phyloP scores from a whole-genome alignment of 768 basidiomycete species.

The Kwoniella newhampshirensis region DNA sequence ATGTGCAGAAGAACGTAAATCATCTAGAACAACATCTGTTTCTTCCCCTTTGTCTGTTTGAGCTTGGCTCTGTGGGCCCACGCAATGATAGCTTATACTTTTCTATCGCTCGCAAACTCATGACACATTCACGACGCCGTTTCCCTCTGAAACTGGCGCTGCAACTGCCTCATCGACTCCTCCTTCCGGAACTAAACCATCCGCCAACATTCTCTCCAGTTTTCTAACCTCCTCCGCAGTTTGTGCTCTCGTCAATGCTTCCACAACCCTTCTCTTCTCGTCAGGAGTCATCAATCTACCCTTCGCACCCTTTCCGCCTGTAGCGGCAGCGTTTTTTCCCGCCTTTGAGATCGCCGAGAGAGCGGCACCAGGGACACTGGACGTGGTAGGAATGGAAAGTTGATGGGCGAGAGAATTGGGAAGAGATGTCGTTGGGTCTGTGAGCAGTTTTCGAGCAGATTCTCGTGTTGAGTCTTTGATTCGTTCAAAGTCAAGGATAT shows the following conservation, averaged over 20 bases:
- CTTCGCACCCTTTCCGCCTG: slow-evolving; percentile 39
- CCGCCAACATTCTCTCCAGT: slow-evolving; percentile 53
- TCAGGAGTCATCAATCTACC: slow-evolving; percentile 53
- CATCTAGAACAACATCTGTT: not conserved
- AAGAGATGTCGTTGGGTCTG: slow-evolving; percentile 36
- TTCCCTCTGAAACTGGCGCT: not conserved
- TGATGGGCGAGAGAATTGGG: slow-evolving; percentile 51
- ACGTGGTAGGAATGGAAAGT: slow-evolving; percentile 40
- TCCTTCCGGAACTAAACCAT: slow-evolving; percentile 52
- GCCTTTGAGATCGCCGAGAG: slow-evolving; percentile 9
- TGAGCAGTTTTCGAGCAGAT: slow-evolving; percentile 41
- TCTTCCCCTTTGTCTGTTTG: no score
- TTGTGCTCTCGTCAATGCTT: slow-evolving; percentile 49
- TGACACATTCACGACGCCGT: not conserved
- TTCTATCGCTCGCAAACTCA: no score
- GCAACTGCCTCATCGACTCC: slow-evolving; percentile 16
- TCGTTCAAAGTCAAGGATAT: slow-evolving; percentile 52
- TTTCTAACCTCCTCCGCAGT: slow-evolving; percentile 51
- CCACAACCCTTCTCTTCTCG: slow-evolving; percentile 51
- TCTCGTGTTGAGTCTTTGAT: slow-evolving; percentile 52
- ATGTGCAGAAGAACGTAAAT: slow-evolving; percentile 4
- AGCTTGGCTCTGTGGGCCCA: no score
- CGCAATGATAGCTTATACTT: no score
- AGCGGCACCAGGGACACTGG: slow-evolving; percentile 25
- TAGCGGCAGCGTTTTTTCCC: slow-evolving; percentile 3